Conservation (phyloP, 352 stramenopile species). For the Sclerospora graminicola region DNA sequence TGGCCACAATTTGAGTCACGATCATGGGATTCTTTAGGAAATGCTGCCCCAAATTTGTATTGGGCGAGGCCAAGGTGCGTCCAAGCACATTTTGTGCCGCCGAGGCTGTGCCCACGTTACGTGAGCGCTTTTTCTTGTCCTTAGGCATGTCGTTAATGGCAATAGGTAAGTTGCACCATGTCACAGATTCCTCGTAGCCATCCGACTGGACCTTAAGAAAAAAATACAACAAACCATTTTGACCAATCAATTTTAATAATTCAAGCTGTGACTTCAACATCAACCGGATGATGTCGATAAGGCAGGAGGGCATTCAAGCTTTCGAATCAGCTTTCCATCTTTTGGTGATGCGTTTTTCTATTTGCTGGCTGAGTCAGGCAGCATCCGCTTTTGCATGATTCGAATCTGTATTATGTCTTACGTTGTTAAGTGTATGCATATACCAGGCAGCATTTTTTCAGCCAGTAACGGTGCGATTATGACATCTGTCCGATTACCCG, state of each 20-base stretch:
- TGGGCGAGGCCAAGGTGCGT: constrained; percentile 91
- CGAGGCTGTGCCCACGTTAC: constrained; percentile 50
- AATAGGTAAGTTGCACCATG: constrained; percentile 11
- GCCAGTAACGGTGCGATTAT: not conserved
- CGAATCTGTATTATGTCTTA: too few relatives aligned
- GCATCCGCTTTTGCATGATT: too few relatives aligned
- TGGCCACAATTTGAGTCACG: constrained; percentile 94
- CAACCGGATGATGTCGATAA: too few relatives aligned
- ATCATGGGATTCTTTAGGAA: constrained; percentile 99
- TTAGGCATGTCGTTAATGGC: constrained; percentile 48
- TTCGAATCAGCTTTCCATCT: too few relatives aligned
- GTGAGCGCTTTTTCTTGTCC: constrained; percentile 85
- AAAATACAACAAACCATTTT: not conserved
- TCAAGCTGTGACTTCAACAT: too few relatives aligned
- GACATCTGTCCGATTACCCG: not conserved
- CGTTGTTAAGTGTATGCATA: too few relatives aligned
- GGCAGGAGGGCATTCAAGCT: too few relatives aligned
- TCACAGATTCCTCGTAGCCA: constrained; percentile 32
- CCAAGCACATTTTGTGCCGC: constrained; percentile 73
- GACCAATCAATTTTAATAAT: too few relatives aligned
- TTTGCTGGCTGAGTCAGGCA: too few relatives aligned
- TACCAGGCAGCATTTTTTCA: not conserved
- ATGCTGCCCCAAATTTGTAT: constrained; percentile 97
- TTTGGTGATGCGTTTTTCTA: too few relatives aligned
- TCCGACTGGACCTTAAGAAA: too few relatives aligned